Conservation (phyloP, 1,284 basidiomycete species). For the Marasmius fiardii region DNA sequence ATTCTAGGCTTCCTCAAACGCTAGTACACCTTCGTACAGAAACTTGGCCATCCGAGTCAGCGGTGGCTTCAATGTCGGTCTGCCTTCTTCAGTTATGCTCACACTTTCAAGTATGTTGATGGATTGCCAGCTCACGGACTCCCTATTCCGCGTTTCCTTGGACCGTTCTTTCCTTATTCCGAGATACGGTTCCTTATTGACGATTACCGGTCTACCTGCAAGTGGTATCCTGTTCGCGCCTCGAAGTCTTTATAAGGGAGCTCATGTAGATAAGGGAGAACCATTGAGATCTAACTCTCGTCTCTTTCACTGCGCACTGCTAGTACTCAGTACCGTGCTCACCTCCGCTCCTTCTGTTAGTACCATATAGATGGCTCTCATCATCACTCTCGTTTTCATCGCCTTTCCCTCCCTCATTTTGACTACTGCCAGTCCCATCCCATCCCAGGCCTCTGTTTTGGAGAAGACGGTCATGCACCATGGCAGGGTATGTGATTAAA, state of each 20-base stretch:
- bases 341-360: conserved; percentile 7
- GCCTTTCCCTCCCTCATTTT: conserved; percentile 41
- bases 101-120: neutral
- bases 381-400: conserved; percentile 37
- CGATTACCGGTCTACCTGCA: neutral
- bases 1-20: no score
- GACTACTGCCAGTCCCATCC: conserved; percentile 45
- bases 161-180: neutral
- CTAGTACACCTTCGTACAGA: no score
- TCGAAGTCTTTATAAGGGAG: neutral
- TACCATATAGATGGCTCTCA: conserved; percentile 33
- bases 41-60: no score
- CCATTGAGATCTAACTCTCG: neutral
- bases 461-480: conserved; percentile 45
- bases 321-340: conserved; percentile 9
- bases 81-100: conserved; percentile 5
- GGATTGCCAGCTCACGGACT: no score
- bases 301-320: neutral
- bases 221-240: neutral
- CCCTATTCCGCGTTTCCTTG: neutral
- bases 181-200: neutral
- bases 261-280: neutral
- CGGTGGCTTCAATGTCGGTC: neutral
- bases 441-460: conserved; percentile 30
- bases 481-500: conserved; percentile 39